Evolutionary conservation across 805 yeast genomes (phyloP), one percentile per base, ranked within the genome.

Genomic region (Metschnikowia gruessii): DNA sequence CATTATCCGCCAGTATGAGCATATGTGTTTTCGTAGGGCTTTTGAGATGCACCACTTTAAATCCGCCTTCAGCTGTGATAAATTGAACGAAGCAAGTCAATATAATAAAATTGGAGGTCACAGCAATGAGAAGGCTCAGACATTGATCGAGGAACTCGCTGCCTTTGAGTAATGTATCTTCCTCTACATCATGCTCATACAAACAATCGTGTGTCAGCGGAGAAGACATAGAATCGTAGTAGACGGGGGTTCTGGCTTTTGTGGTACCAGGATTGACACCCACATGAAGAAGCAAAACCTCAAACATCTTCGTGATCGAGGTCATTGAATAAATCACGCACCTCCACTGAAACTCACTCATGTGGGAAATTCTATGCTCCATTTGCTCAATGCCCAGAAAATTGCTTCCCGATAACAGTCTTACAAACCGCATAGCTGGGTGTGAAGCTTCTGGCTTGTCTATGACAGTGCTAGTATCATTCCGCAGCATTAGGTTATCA

Each of bases 281-380:
- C 16, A 37, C 30, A 19, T 46, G 44, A 16, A 49, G 43, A 16
- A 61, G 52, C 6, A 70, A 60, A 11, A 66, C 54, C 9, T 65
- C 68, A 28, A 61, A 50, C 1, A 70, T 56, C 1, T 71, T 52
- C 35, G 24, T 16, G 35, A 28, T 10, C 12, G 30, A 30, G 4
- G 43, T 43, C 40, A 72, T 51, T 3, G 71, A 48, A 6, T 53
- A 42, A 4, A 72, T 35, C 39, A 68, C 55, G 36, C 71, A 66
- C 10, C 49, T 49, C 65, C 72, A 59, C 39, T 66, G 63, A 8
- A 53, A 46, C 6, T 50, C 56, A 3, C 50, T 37, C 8, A 61
- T 42, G 3, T 32, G 21, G 17, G 39, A 49, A 31, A 61, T 26
- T 9, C 34, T 21, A 4, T 24, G 33, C 13, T 59, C 55, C 15